A percentile compares a stretch with the other conserved stretches of the same genome.
These are phyloP conservation scores for Grosmannia serpens DNA, from an alignment of 2,329 filamentous ascomycete genomes.

Conservation along the genomic window DNA sequence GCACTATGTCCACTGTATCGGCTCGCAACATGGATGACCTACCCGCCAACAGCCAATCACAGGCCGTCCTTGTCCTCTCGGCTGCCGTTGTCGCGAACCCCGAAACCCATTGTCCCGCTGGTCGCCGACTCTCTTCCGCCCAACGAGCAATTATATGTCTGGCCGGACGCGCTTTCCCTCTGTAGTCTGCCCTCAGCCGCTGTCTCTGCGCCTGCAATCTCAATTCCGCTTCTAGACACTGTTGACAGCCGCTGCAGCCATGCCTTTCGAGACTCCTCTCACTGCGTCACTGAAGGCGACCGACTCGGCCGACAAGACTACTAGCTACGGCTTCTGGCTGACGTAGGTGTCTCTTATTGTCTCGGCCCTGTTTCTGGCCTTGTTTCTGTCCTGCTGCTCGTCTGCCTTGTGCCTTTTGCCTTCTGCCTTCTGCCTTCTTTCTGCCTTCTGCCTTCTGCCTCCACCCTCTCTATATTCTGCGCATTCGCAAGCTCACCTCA, in stretches of 20 bases:
- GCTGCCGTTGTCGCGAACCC: neutral
- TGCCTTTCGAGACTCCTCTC: slow-evolving; percentile 7
- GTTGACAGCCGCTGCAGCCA: neutral
- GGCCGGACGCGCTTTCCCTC: neutral
- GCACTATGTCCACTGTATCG: neutral
- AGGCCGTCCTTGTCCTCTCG: neutral
- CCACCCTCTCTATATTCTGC: neutral
- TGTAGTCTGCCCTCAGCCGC: neutral
- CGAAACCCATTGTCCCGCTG: neutral
- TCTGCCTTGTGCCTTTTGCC: neutral
- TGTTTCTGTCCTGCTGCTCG: neutral
- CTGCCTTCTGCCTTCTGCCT: neutral
- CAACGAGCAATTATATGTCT: neutral
- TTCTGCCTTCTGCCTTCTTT: neutral
- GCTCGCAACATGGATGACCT: neutral
- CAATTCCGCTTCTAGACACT: neutral
- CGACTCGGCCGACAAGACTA: neutral
- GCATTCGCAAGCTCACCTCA: neutral
- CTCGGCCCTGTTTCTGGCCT: neutral
- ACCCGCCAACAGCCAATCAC: neutral
- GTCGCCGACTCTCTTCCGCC: neutral
- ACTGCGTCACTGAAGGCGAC: neutral
- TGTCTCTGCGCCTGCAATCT: neutral
- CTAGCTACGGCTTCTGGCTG: slow-evolving; percentile 12
- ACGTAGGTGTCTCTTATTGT: slow-evolving; percentile 6